Base-by-base conservation (phyloP, 2,329 filamentous ascomycete genomes). In the Epichloe scottii region DNA sequence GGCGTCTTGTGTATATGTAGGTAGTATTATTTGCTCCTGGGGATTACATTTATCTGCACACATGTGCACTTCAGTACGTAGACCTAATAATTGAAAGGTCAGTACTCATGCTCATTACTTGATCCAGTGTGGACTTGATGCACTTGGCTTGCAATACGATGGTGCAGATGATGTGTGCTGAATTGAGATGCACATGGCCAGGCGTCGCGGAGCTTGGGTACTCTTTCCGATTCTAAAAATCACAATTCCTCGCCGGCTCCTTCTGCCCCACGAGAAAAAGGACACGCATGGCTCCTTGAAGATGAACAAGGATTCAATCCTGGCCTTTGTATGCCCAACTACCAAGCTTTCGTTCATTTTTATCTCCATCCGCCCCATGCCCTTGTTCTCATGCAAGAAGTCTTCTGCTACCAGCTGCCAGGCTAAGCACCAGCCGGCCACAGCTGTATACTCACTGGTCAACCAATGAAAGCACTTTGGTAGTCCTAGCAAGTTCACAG, bases 1-100 rank as follows among this genome's bases (percentile, higher is more conserved):
- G 48, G 51, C 48, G 48, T 51, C 26, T 53, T 21, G 26, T 45
- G 46, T 30, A 33, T 48, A 11, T 21, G 46, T n/a, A 30, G 23
- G n/a, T 34, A 37, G 21, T n/a, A 30, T 15, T 11, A 33, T 12
- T 8, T 44, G 26, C 12, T 30, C 14, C 21, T 12, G 40, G 19
- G 15, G 23, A 12, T 1, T 44, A 30, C 34, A 44, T 21, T 14
- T 21, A 33, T 44, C 42, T 33, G 23, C 40, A 42, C 4, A 21
- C 17, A 19, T 26, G 10, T 42, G 19, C 40, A 14, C 11, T 12
- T 15, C 21, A 42, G 26, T 26, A 23, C 40, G 21, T 19, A 38
- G n/a, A 38, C 35, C 26, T 11, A 30, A 11, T 3, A 30, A 30
- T 30, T 11, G 26, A 30, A 30, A 11, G 8, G 3, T 10, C 3